A percentile compares a stretch with the other conserved stretches of the same genome.
Conservation (phyloP, 352 stramenopile species). For the Pythium inflatum region DNA sequence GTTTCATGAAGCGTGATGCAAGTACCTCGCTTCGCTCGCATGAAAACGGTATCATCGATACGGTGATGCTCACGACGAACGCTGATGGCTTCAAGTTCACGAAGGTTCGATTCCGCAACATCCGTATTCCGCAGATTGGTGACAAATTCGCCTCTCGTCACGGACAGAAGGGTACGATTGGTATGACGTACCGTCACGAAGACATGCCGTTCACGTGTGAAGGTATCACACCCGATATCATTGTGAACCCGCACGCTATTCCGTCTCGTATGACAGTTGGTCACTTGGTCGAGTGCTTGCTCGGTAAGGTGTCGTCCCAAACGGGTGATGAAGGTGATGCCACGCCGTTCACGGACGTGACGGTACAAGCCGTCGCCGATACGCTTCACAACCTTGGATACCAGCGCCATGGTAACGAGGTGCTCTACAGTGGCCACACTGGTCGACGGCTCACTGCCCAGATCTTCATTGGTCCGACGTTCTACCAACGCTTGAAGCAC, state of each 20-base stretch:
- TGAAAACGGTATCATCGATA: constrained; percentile 99
- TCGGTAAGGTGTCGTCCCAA: constrained; percentile 98
- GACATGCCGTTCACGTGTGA: constrained; percentile 99
- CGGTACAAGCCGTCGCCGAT: constrained; percentile 97
- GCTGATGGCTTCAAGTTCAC: constrained; percentile 97
- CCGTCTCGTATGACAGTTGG: constrained; percentile 99
- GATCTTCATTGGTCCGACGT: constrained; percentile 99
- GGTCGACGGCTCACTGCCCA: constrained; percentile 94
- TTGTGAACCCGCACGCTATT: constrained; percentile 99
- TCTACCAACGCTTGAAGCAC: constrained; percentile 99
- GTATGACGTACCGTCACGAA: constrained; percentile 99
- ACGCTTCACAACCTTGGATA: constrained; percentile 96
- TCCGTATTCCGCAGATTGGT: constrained; percentile 98
- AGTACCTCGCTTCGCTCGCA: constrained; percentile 97
- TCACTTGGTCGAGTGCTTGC: constrained; percentile 99
- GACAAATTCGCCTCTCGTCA: constrained; percentile 97
- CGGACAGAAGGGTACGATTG: constrained; percentile 95
- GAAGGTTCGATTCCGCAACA: constrained; percentile 98
- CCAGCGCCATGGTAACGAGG: constrained; percentile 99
- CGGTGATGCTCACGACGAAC: constrained; percentile 99
- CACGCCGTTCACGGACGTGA: constrained; percentile 98
- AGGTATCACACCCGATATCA: constrained; percentile 99
- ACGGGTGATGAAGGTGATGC: constrained; percentile 98
- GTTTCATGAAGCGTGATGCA: constrained; percentile 97
- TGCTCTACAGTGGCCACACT: constrained; percentile 99